Percentiles rank a stretch among this genome's conserved stretches.
These are phyloP conservation scores for Agaricus subrufescens DNA, from an alignment of 768 basidiomycete species.

Conservation along the genomic window DNA sequence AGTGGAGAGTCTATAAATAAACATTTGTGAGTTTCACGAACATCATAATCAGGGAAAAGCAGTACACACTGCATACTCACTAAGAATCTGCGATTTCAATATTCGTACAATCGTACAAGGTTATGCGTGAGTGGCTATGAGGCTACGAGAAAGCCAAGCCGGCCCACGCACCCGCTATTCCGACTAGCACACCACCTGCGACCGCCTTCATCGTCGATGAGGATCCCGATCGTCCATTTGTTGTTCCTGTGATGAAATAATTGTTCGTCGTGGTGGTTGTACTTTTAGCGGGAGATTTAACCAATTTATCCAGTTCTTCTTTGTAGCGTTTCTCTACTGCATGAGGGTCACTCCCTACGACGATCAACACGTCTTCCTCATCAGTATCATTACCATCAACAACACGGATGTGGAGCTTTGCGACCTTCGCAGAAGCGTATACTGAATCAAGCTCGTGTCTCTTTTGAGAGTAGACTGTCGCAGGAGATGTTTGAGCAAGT, in stretches of 20 bases:
- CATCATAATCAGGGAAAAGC: not conserved
- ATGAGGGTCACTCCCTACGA: slow-evolving; percentile 48
- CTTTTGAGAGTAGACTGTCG: slow-evolving; percentile 46
- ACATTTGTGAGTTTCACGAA: slow-evolving; percentile 6
- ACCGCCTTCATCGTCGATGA: slow-evolving; percentile 30
- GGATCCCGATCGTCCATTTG: slow-evolving; percentile 10
- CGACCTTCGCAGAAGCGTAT: slow-evolving; percentile 31
- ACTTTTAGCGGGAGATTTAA: not conserved
- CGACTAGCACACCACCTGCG: slow-evolving; percentile 56
- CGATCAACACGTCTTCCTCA: slow-evolving; percentile 39
- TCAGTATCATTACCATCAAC: slow-evolving; percentile 31
- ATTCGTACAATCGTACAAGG: too few species aligned
- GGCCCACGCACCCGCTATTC: slow-evolving; percentile 56
- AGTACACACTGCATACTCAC: not conserved
- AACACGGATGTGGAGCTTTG: slow-evolving; percentile 40
- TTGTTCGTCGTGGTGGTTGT: slow-evolving; percentile 17
- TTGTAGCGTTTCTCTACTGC: slow-evolving; percentile 36
- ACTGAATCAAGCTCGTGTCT: slow-evolving; percentile 38
- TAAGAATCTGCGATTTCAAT: too few species aligned
- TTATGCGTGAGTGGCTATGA: not conserved
- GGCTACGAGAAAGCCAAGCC: slow-evolving; percentile 47
- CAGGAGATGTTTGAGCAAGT: slow-evolving; percentile 36
- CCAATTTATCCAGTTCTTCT: slow-evolving; percentile 24
- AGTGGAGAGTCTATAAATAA: not conserved
- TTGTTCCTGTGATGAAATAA: slow-evolving; percentile 5